Base-by-base conservation (phyloP, 305 asterid genomes). In the Fraxinus platypoda region DNA sequence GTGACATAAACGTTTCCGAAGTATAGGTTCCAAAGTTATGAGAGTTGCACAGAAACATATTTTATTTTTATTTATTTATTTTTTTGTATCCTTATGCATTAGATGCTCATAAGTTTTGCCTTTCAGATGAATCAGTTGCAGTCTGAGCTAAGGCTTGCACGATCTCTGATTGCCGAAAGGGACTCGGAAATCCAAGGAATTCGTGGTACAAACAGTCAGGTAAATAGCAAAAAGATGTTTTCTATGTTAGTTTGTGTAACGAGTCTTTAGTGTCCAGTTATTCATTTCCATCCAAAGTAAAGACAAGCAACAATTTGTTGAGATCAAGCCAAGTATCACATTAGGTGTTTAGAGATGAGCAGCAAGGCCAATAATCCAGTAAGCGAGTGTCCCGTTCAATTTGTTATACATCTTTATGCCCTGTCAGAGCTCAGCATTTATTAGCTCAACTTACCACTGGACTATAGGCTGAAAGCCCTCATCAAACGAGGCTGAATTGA, bases 81-180 rank as follows among this genome's bases (percentile, higher is more conserved):
- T 34, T 34, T 76, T 17, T 30, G 4, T 23, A 21, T 2, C 15
- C 37, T 52, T 30, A 21, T n/a, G 49, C 52, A 17, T 37, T 30
- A 31, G 66, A 77, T 35, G 38, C 25, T 68, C 37, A 83, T 31
- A 75, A 72, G 9, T 34, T 75, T 43, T 79, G 26, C 82, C 70
- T 82, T 87, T 89, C 92, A 97, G 98, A 92, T 97, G 98, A 94
- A 97, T 87, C 98, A 94, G 76, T 81, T 93, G 86, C 99, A 94
- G 86, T 93, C 99, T 83, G 98, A 97, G 88, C 87, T 97, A 70
- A 88, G 91, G 81, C 98, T 94, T 84, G 98, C 99, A 71, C 91
- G 98, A 83, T 94, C 98, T 78, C 84, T 94, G 85, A 90, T 97
- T 85, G 97, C 94, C 33, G 99, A 93, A 92, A 92, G 93, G 86